These are phyloP conservation scores for Crithidia expoeki DNA, from an alignment of 208 protist species.

Conservation along the genomic window DNA sequence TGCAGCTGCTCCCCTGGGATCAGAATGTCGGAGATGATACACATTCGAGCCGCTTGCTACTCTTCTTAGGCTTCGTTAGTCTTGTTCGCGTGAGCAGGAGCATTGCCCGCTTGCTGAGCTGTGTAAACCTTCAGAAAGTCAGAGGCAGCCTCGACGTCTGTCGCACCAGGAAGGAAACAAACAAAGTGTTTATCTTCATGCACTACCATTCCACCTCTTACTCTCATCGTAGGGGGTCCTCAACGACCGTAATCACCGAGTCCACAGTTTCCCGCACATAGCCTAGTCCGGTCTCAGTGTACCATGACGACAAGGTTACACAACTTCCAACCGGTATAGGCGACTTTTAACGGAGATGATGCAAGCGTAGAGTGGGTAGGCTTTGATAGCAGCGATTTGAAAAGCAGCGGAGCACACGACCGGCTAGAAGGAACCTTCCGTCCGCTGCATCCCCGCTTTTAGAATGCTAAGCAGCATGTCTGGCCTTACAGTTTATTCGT, in stretches of 20 bases:
- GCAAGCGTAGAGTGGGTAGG: conserved; percentile 93
- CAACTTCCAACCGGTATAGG: conserved; percentile 67
- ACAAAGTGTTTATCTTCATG: conserved; percentile 42
- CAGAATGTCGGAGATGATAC: conserved; percentile 47
- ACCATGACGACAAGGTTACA: conserved; percentile 43
- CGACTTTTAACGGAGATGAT: conserved; percentile 94
- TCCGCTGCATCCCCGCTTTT: conserved; percentile 90
- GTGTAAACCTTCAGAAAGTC: background rate
- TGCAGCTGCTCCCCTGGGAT: conserved; percentile 39
- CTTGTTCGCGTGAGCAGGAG: background rate
- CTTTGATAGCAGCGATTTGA: conserved; percentile 89
- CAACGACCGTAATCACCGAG: conserved; percentile 39
- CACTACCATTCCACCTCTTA: background rate
- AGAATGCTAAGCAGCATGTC: conserved; percentile 97
- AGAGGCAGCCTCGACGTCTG: conserved; percentile 41
- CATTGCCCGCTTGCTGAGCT: background rate
- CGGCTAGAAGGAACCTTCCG: conserved; percentile 78
- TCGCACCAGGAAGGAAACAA: conserved; percentile 56
- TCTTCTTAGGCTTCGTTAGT: background rate
- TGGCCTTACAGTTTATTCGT: conserved; percentile 97
- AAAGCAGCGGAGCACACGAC: conserved; percentile 96
- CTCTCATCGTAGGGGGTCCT: conserved; percentile 24
- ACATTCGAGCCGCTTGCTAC: conserved; percentile 18
- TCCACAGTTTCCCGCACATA: conserved; percentile 68
- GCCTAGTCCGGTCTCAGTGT: conserved; percentile 58